Evolutionary conservation across 2,329 filamentous ascomycete genomes (phyloP).

Genomic region (Botrytis tulipae): DNA sequence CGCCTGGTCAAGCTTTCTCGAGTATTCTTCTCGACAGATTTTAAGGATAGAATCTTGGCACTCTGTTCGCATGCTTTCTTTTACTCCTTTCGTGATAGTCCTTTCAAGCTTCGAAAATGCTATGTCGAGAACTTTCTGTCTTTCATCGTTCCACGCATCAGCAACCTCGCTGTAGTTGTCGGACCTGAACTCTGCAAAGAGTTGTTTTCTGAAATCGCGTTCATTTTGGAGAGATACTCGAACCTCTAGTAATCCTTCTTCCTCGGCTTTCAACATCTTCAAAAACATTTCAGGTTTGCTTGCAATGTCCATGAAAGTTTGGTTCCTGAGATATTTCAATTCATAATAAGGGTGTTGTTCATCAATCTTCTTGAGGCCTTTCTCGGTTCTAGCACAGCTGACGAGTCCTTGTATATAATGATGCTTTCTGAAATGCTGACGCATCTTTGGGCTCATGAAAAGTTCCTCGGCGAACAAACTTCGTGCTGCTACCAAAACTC

Average conservation of each 20-base stretch:
- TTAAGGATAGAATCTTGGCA: constrained; percentile 93
- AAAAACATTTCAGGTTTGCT: constrained; percentile 85
- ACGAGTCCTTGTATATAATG: constrained; percentile 84
- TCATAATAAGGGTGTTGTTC: constrained; percentile 96
- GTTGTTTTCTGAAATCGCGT: constrained; percentile 69
- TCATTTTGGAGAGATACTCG: constrained; percentile 74
- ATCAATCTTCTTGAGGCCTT: constrained; percentile 88
- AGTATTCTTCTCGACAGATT: constrained; percentile 84
- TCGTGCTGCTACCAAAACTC: constrained; percentile 76
- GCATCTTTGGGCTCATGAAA: constrained; percentile 81
- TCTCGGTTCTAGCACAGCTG: constrained; percentile 88
- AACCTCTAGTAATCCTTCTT: constrained; percentile 88
- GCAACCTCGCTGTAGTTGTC: constrained; percentile 95
- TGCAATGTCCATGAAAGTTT: constrained; percentile 78
- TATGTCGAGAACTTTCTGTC: constrained; percentile 78
- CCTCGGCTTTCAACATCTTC: constrained; percentile 96
- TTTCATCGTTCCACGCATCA: constrained; percentile 89
- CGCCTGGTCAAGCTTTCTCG: constrained; percentile 87
- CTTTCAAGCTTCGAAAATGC: constrained; percentile 80
- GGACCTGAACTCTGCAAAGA: constrained; percentile 83
- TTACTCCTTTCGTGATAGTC: constrained; percentile 86
- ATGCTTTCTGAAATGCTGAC: constrained; percentile 77
- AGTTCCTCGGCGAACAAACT: constrained; percentile 91
- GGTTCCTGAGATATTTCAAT: constrained; percentile 92
- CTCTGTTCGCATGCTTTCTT: constrained; percentile 88